Base-by-base conservation (phyloP, 2,329 filamentous ascomycete species). In the Aspergillus ruber region DNA sequence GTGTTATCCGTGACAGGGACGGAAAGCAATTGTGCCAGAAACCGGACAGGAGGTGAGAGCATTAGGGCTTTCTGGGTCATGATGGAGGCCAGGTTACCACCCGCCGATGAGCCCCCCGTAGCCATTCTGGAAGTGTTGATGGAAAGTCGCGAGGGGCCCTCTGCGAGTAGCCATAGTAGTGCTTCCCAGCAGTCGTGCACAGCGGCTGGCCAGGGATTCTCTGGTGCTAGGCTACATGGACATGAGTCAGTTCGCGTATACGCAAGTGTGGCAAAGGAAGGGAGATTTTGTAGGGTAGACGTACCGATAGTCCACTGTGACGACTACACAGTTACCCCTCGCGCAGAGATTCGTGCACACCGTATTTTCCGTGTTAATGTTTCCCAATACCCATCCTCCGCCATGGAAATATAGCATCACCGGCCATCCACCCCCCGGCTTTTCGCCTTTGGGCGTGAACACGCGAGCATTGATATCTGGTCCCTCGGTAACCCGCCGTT, bases 1-100 rank as follows among this genome's bases (percentile, higher is more conserved):
- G 76, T 80, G 63, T 82, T 82, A 60, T 82, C 79, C 32, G 72
- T 76, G 6, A 82, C 78, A 0, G 79, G 79, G 2, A 82, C 78
- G 12, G 75, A 75, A 42, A 82, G 74, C 13, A 82, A 63, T 58
- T 82, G 79, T 3, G 72, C 61, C 1, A 58, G 55, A 60, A 78
- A 74, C 9, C 62, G 63, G 10, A 70, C 66, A 9, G 63, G 61
- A 17, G 66, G 62, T 3, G 61, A 67, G 3, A 70, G 63, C 5
- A 62, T 62, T 3, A 69, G 65, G 0, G 71, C 70, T 48, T 74
- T 74, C 50, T 80, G 77, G n/a, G 72, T 76, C 64, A 80, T 74
- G 43, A 78, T 67, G 4, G 74, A 68, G 0, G 76, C 75, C 4
- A 80, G 69, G 50, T 80, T 79, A 1, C 70, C 77, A 13, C 77